phyloP scores from a whole-genome alignment of 306 rosid genomes.

The Begonia peltatifolia region DNA sequence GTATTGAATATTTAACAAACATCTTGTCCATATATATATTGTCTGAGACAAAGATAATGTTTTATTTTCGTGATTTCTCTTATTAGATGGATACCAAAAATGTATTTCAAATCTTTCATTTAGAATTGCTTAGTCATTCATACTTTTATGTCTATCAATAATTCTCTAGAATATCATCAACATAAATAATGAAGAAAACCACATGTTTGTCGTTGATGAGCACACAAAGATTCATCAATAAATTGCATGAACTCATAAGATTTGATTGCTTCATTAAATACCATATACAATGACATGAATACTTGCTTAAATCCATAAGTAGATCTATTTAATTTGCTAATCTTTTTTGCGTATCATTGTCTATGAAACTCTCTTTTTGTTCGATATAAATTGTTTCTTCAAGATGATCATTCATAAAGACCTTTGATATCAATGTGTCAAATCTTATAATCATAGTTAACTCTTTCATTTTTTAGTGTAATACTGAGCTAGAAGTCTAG shows the following conservation, averaged over 20 bases:
- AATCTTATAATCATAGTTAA: background rate
- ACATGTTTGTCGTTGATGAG: background rate
- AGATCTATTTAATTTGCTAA: background rate
- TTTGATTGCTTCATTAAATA: background rate
- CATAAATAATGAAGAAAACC: too few species aligned
- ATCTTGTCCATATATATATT: too few species aligned
- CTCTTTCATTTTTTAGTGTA: too few species aligned
- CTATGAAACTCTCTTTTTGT: background rate
- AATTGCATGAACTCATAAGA: background rate
- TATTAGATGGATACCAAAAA: background rate
- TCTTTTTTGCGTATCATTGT: background rate
- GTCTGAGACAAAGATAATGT: too few species aligned
- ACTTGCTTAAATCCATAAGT: constrained; percentile 1
- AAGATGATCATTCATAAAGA: background rate
- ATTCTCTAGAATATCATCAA: background rate
- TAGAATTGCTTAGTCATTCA: background rate
- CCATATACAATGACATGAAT: background rate
- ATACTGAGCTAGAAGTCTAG: too few species aligned
- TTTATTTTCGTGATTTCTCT: too few species aligned
- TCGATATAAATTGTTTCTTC: background rate
- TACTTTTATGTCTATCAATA: too few species aligned
- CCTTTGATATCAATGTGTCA: background rate
- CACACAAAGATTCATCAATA: background rate
- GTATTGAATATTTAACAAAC: background rate
- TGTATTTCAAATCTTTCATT: background rate